phyloP scores from a whole-genome alignment of 2,329 filamentous ascomycete species.

The Drechslera avenae region DNA sequence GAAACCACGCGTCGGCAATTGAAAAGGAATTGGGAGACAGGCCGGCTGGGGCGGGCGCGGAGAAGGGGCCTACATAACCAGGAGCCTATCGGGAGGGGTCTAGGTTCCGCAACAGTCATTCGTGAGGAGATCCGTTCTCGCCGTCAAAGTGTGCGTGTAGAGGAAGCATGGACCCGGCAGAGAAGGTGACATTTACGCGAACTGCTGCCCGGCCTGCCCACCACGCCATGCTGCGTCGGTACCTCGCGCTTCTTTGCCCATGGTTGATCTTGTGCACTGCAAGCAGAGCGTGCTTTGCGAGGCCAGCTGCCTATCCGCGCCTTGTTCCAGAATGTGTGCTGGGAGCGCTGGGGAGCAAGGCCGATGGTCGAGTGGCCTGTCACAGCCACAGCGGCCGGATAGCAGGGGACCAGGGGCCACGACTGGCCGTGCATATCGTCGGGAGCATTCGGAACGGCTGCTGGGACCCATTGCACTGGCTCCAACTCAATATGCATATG shows the following conservation, averaged over 20 bases:
- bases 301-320: too few relatives aligned
- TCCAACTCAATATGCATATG: background rate
- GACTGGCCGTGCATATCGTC: conserved; percentile 15
- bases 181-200: conserved; percentile 10
- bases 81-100: conserved; percentile 37
- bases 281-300: too few relatives aligned
- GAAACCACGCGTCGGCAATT: conserved; percentile 38
- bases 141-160: conserved; percentile 15
- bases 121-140: conserved; percentile 21
- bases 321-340: background rate
- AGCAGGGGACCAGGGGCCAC: conserved; percentile 13
- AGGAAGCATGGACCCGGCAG: conserved; percentile 13
- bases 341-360: background rate
- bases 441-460: conserved; percentile 16
- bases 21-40: conserved; percentile 36
- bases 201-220: conserved; percentile 1
- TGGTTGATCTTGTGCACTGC: too few relatives aligned
- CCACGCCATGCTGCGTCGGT: too few relatives aligned
- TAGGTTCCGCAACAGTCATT: conserved; percentile 15
- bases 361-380: conserved; percentile 1
- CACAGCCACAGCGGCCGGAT: conserved; percentile 15
- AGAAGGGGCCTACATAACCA: conserved; percentile 19
- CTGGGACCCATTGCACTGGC: conserved; percentile 2
- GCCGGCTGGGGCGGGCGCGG: conserved; percentile 25
- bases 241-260: too few relatives aligned